A percentile compares a stretch with the other conserved stretches of the same genome.
Conservation (phyloP, 257 asterid species). For the Coffea eugenioides region DNA sequence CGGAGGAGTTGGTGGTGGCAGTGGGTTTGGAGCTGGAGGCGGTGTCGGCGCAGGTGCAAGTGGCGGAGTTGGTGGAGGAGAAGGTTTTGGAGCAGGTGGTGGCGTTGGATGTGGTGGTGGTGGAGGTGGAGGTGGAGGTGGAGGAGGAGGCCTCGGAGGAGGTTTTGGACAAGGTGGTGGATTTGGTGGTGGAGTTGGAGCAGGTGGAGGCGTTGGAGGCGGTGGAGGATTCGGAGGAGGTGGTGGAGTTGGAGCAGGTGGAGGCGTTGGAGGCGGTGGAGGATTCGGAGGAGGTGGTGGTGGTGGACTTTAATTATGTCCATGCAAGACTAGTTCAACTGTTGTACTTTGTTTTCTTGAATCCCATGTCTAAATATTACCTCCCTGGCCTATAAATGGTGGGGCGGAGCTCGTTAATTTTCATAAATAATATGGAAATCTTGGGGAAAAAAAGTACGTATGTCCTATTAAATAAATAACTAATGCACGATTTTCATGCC, state of each 20-base stretch:
- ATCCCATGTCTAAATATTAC: not conserved
- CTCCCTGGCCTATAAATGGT: not conserved
- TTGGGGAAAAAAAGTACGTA: too few relatives aligned
- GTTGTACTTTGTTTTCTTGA: not conserved
- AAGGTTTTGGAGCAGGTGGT: too few relatives aligned
- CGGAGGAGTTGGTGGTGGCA: too few relatives aligned
- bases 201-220: not conserved
- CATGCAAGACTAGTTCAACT: not conserved
- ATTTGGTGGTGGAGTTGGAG: not conserved
- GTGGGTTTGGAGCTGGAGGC: too few relatives aligned
- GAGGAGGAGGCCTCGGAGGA: constrained; percentile 1
- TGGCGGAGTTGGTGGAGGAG: not conserved
- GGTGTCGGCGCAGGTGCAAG: not conserved
- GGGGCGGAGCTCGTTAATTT: not conserved
- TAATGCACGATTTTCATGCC: too few relatives aligned
- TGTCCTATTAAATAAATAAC: too few relatives aligned
- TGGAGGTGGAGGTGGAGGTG: too few relatives aligned
- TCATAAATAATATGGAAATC: not conserved
- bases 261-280: not conserved
- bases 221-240: not conserved
- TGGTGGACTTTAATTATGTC: not conserved
- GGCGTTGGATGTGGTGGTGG: not conserved
- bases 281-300: not conserved
- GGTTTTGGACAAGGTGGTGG: not conserved
- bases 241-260: not conserved